Evolutionary conservation across 192 early-diverging fungal genomes (phyloP).

Genomic region (Backusella psychrophila): DNA sequence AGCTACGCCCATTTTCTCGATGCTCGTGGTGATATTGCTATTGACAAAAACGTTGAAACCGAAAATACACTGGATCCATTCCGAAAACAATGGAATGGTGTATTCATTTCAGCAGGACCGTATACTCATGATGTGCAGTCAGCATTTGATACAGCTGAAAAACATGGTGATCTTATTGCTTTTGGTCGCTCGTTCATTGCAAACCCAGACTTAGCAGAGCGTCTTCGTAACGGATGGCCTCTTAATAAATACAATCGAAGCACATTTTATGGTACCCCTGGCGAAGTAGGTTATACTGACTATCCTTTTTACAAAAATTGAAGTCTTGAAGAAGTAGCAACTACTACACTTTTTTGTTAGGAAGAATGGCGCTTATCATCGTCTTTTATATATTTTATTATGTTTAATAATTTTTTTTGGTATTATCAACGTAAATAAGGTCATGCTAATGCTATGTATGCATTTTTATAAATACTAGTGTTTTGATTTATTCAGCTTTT

Average conservation of each 20-base stretch:
- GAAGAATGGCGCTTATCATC: too few relatives aligned
- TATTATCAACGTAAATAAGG: too few relatives aligned
- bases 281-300: background rate
- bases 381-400: too few relatives aligned
- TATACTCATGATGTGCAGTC: constrained; percentile 8
- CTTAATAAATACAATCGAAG: background rate
- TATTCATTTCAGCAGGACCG: constrained; percentile 20
- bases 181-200: background rate
- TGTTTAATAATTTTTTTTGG: too few relatives aligned
- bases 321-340: background rate
- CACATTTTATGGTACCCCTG: background rate
- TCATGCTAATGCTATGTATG: too few relatives aligned
- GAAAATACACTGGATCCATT: constrained; percentile 7
- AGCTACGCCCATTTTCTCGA: constrained; percentile 36
- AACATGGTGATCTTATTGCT: background rate
- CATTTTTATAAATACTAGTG: too few relatives aligned
- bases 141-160: constrained; percentile 14
- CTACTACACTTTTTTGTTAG: too few relatives aligned
- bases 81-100: constrained; percentile 15
- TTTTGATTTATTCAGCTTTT: too few relatives aligned
- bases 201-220: background rate
- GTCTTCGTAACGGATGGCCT: background rate
- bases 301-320: constrained; percentile 6
- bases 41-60: too few relatives aligned
- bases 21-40: constrained; percentile 34